Percentiles rank a stretch among this genome's conserved stretches.
phyloP scores from a whole-genome alignment of 2,329 filamentous ascomycete species.

The Paraphaeosphaeria sporulosa region DNA sequence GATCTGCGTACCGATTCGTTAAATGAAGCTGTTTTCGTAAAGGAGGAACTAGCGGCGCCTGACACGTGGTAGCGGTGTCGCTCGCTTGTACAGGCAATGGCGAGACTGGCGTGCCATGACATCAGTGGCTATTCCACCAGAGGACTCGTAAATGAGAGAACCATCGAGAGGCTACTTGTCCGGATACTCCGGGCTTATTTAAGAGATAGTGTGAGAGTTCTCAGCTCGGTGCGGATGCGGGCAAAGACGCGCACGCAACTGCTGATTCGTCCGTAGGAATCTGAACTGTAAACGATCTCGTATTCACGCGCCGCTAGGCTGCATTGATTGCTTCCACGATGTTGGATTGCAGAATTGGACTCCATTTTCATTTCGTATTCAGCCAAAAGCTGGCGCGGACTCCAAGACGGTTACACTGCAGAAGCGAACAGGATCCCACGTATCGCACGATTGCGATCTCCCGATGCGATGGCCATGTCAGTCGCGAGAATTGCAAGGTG shows the following conservation, averaged over 20 bases:
- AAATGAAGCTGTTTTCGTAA: constrained; percentile 6
- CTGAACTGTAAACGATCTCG: not conserved
- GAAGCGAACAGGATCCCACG: not conserved
- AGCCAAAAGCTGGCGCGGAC: constrained; percentile 3
- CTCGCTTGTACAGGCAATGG: constrained; percentile 6
- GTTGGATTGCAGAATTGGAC: not conserved
- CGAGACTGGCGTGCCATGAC: constrained; percentile 4
- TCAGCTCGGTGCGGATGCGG: not conserved
- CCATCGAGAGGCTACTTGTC: not conserved
- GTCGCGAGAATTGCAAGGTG: not conserved
- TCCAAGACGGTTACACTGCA: constrained; percentile 4
- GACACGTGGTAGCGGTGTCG: constrained; percentile 3
- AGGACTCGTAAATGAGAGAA: not conserved
- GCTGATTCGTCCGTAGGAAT: not conserved
- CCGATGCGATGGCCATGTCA: not conserved
- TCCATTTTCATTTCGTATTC: constrained; percentile 7
- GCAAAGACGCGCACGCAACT: not conserved
- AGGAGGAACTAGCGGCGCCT: not conserved
- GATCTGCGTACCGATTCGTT: constrained; percentile 2
- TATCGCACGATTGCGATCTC: not conserved
- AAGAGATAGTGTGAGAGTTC: not conserved
- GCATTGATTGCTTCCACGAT: not conserved
- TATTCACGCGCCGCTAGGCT: constrained; percentile 3
- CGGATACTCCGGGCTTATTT: constrained; percentile 2
- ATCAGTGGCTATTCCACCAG: not conserved